Evolutionary conservation across 345 rosid species (phyloP).

Genomic region (Populus pruinosa): DNA sequence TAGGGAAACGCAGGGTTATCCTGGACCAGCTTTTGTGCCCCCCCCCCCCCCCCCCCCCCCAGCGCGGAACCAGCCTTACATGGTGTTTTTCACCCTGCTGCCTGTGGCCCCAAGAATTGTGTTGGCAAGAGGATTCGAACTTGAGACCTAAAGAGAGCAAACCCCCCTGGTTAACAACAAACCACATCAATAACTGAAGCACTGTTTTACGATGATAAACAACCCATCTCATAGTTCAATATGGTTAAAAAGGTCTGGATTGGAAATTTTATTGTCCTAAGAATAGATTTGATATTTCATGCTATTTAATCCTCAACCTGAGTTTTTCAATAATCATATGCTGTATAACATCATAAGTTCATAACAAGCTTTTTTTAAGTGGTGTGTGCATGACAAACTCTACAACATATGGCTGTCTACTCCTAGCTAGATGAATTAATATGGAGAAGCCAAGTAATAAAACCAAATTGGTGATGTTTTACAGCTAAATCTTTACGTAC

Average conservation of each 20-base stretch:
- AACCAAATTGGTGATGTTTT: background rate
- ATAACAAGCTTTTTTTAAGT: background rate
- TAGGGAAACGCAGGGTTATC: too few species aligned
- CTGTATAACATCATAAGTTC: background rate
- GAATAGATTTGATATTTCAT: background rate
- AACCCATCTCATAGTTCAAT: background rate
- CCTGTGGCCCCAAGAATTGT: too few species aligned
- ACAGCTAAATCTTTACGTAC: conserved; percentile 35
- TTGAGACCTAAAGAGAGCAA: too few species aligned
- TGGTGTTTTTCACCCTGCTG: too few species aligned
- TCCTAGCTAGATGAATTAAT: background rate
- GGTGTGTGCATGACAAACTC: background rate
- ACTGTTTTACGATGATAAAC: background rate
- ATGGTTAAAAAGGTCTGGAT: background rate
- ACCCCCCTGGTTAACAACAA: background rate
- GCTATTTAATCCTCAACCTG: background rate
- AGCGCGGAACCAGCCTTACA: too few species aligned
- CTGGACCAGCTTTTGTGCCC: too few species aligned
- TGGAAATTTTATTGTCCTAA: background rate
- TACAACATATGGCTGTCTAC: background rate
- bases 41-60: too few species aligned
- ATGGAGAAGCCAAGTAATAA: conserved; percentile 2
- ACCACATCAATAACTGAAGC: background rate
- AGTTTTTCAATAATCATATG: background rate
- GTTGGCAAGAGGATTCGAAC: too few species aligned